Conservation (phyloP, 1,284 basidiomycete species). For the Puccinia novopanici region DNA sequence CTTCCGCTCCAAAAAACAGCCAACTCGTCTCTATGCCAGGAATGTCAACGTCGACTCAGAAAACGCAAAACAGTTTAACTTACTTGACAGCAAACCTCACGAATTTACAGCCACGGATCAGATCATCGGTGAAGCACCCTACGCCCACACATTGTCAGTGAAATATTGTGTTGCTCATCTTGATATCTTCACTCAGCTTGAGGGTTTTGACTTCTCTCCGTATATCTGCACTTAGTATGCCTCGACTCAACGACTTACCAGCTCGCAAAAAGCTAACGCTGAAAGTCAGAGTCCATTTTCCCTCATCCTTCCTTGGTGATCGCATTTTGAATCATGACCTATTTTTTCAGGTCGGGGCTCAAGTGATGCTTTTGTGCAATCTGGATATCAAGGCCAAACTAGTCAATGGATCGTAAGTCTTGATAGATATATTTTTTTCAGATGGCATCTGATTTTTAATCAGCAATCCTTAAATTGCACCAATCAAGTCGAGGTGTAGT, state of each 20-base stretch:
- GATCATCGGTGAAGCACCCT: slow-evolving; percentile 28
- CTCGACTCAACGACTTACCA: slow-evolving; percentile 53
- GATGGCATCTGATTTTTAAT: too few relatives aligned
- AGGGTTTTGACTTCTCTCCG: not conserved
- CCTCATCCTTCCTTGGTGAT: not conserved
- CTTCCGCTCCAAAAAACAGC: slow-evolving; percentile 45
- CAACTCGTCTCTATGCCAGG: slow-evolving; percentile 54
- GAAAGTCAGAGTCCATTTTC: slow-evolving; percentile 42
- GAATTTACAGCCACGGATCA: slow-evolving; percentile 52
- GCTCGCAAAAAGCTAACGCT: slow-evolving; percentile 50
- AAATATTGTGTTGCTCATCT: not conserved
- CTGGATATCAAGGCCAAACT: too few relatives aligned
- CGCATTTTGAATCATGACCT: not conserved
- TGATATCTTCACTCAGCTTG: not conserved
- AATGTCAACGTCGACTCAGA: slow-evolving; percentile 52
- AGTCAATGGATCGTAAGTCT: slow-evolving; percentile 45
- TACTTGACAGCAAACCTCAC: slow-evolving; percentile 48
- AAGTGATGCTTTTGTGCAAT: slow-evolving; percentile 55
- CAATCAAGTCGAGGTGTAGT: slow-evolving; percentile 55
- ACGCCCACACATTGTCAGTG: slow-evolving; percentile 37
- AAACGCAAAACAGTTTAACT: slow-evolving; percentile 53
- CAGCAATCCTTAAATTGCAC: slow-evolving; percentile 42
- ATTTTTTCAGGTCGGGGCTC: slow-evolving; percentile 52
- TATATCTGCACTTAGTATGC: slow-evolving; percentile 7
- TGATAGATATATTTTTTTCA: too few relatives aligned